Evolutionary conservation across 2,329 filamentous ascomycete genomes (phyloP), one percentile per base, ranked within the genome.

Genomic region (Albophoma yamanashiensis): DNA sequence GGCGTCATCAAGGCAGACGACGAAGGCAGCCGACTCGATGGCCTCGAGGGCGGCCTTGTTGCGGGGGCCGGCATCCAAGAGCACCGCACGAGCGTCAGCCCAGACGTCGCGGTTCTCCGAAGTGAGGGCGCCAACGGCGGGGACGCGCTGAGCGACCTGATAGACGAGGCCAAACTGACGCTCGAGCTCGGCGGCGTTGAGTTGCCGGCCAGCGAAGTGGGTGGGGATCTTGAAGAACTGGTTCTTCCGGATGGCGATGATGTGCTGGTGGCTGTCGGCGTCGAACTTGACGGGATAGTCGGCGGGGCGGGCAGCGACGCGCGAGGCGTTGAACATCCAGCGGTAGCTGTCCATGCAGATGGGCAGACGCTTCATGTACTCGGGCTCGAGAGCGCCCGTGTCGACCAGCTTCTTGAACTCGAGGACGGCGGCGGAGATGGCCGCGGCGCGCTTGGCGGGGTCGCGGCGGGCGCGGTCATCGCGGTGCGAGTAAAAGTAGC

Each of bases 331-430:
- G 84, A 99, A 99, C 94, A 99, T 99, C 84, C 88, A 97, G 78
- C 96, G 82, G 80, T 97, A 97, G 72, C 91, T 94, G 80, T 92
- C 92, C 94, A 99, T 99, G 75, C 92, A 94, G 71, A 97, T 93
- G 62, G 94, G 94, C 62, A 95, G 83, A 77, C 92, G 92, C 81
- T 95, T 95, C 92, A 99, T 96, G 78, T 97, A 97, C 77, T 99
- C 94, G 31, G 94, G 94, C 79, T 99, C 94, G 58, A 99, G 81
- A 9, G 85, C 87, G 65, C 88, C 87, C 52, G 75, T 74, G 71
- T 97, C 93, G 25, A 97, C 93, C 77, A 92, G 86, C 75, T 88
- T 89, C 84, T 97, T 96, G 82, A 99, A 99, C 72, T 95, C 91
- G 45, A 99, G 83, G 1, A 86, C 88, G 9, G 91, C 88, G 1